These are phyloP conservation scores for Fusarium denticulatum DNA, from an alignment of 2,329 filamentous ascomycete species.

Conservation along the genomic window DNA sequence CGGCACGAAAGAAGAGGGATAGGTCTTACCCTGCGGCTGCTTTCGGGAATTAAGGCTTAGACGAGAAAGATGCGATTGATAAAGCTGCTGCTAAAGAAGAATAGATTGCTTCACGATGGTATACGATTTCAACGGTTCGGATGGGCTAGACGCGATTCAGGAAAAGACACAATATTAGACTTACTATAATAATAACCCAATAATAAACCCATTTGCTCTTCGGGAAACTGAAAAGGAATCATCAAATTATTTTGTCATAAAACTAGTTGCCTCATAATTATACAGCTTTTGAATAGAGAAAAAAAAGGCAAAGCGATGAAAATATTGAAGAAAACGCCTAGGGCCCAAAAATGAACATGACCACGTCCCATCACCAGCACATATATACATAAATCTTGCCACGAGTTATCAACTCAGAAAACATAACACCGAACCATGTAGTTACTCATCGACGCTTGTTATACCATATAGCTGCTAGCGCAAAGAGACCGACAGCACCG, in stretches of 20 bases:
- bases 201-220: background rate
- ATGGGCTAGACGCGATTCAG: background rate
- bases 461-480: slow-evolving; percentile 53
- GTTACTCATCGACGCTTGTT: slow-evolving; percentile 43
- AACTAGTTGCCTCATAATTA: slow-evolving; percentile 11
- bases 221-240: background rate
- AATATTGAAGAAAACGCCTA: slow-evolving; percentile 23
- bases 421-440: background rate
- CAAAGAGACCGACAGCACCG: slow-evolving; percentile 50
- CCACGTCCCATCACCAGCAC: slow-evolving; percentile 20
- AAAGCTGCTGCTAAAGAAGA: background rate
- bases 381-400: slow-evolving; percentile 27
- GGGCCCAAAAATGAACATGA: slow-evolving; percentile 19
- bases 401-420: slow-evolving; percentile 11
- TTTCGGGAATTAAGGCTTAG: slow-evolving; percentile 57
- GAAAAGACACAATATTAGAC: slow-evolving; percentile 1
- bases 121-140: slow-evolving; percentile 16
- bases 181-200: slow-evolving; percentile 11
- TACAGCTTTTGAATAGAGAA: slow-evolving; percentile 27
- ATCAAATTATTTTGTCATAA: slow-evolving; percentile 15
- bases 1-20: slow-evolving; percentile 66
- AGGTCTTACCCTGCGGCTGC: slow-evolving; percentile 70
- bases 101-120: slow-evolving; percentile 20
- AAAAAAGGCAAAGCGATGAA: background rate
- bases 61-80: background rate